Percentiles rank a stretch among this genome's conserved stretches.
phyloP scores from a whole-genome alignment of 441 rosid genomes.

The Kokia cookei region DNA sequence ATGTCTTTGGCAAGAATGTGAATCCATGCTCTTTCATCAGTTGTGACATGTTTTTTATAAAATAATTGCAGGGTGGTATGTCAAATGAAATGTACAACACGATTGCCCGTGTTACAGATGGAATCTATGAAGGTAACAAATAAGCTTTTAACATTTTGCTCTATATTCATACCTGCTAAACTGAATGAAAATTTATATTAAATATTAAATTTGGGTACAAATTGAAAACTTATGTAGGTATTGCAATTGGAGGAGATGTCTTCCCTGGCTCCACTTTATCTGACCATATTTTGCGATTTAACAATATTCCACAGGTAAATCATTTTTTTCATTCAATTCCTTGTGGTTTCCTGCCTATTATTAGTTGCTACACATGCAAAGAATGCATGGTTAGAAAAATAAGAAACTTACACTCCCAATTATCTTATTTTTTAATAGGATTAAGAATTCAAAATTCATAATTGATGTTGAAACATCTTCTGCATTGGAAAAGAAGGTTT shows the following conservation, averaged over 20 bases:
- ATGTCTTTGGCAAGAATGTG: background rate
- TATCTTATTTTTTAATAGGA: background rate
- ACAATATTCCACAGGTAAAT: slow-evolving; percentile 89
- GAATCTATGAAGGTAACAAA: slow-evolving; percentile 77
- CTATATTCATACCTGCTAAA: background rate
- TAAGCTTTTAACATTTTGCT: slow-evolving; percentile 4
- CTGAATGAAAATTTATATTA: slow-evolving; percentile 7
- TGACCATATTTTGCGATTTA: slow-evolving; percentile 85
- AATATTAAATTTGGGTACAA: slow-evolving; percentile 1
- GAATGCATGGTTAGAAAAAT: background rate
- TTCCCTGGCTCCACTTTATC: slow-evolving; percentile 95
- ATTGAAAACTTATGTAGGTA: slow-evolving; percentile 43
- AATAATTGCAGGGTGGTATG: slow-evolving; percentile 80
- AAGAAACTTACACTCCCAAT: background rate
- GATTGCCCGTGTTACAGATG: slow-evolving; percentile 91
- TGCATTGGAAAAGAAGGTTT: background rate
- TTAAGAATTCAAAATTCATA: background rate
- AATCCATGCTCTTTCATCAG: background rate
- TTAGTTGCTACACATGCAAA: background rate
- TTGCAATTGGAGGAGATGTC: slow-evolving; percentile 98
- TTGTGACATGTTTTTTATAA: slow-evolving; percentile 11
- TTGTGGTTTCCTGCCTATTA: background rate
- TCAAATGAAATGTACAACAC: slow-evolving; percentile 90
- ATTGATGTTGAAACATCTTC: background rate
- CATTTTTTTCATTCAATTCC: background rate